Evolutionary conservation across 2,329 filamentous ascomycete species (phyloP).

Genomic region (Lachnellula subtilissima): DNA sequence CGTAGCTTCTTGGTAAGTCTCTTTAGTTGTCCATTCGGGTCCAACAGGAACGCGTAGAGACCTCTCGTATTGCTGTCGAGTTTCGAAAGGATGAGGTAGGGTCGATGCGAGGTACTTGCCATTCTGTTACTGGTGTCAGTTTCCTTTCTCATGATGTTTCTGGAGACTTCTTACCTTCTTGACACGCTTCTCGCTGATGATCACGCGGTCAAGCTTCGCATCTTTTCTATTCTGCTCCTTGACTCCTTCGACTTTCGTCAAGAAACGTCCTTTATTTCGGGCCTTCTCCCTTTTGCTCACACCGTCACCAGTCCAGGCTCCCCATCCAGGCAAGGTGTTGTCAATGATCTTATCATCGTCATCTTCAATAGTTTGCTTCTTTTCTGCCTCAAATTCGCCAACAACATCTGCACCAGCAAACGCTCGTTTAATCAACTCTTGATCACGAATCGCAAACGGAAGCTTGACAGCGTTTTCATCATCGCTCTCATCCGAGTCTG

Average conservation of each 20-base stretch:
- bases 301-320: constrained; percentile 82
- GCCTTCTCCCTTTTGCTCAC: constrained; percentile 66
- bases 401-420: constrained; percentile 87
- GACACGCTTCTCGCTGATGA: constrained; percentile 84
- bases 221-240: constrained; percentile 76
- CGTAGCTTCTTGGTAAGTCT: constrained; percentile 82
- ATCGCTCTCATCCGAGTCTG: constrained; percentile 31
- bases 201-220: constrained; percentile 74
- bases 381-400: constrained; percentile 75
- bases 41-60: constrained; percentile 82
- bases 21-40: constrained; percentile 94
- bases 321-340: constrained; percentile 90
- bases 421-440: constrained; percentile 70
- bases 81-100: constrained; percentile 88
- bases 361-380: constrained; percentile 62
- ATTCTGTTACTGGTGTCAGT: constrained; percentile 50
- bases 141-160: background rate
- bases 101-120: constrained; percentile 78
- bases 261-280: constrained; percentile 55
- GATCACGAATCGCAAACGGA: constrained; percentile 54
- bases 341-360: constrained; percentile 81
- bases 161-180: constrained; percentile 62
- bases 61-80: constrained; percentile 81
- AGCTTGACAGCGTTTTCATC: constrained; percentile 48
- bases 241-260: constrained; percentile 66